Evolutionary conservation across 1,139 yeast species (phyloP), one percentile per base, ranked within the genome.

Genomic region (Spathaspora sp.): DNA sequence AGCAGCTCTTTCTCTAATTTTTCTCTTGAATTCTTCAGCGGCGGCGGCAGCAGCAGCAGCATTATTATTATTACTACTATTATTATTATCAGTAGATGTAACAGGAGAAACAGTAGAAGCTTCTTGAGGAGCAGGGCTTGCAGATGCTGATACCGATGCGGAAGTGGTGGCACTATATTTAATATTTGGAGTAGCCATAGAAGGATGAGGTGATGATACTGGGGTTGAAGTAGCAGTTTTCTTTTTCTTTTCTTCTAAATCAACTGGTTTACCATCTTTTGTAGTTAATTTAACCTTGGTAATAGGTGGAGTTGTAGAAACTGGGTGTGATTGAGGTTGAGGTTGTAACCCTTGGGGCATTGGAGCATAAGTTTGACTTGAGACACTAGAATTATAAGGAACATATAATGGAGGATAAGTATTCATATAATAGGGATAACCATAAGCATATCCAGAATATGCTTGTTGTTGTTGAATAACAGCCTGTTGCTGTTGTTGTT

Each of bases 251-350:
- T 71, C 77, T 47, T 74, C 78, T 52, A 72, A 71, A 52, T 74
- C 76, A 44, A 74, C 68, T 41, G 66, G 74, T 50, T 68, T 72
- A n/a, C 80, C 80, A 43, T 73, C 78, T 55, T 70, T 73, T 48
- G 73, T 76, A 44, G 79, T 72, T 50, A 74, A 65, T 53, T 66
- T 72, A 26, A 73, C 55, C 50, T 56, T 65, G 40, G 61, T 62
- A 27, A 55, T 50, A 20, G 58, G 54, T 8, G 57, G 56, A 11
- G 56, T 54, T 11, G 51, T 43, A 7, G 48, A 36, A 15, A 36
- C 39, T 20, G 39, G 39, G 15, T 36, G 39, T 9, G 18, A n/a
- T n/a, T n/a, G 25, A 6, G 23, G 39, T 18, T 18, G 41, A 24
- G 47, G 56, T 31, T 47, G 51, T 42, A 51, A 58, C 26, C 51